These are phyloP conservation scores for Geranium rotundifolium DNA, from an alignment of 345 rosid species.

Conservation along the genomic window DNA sequence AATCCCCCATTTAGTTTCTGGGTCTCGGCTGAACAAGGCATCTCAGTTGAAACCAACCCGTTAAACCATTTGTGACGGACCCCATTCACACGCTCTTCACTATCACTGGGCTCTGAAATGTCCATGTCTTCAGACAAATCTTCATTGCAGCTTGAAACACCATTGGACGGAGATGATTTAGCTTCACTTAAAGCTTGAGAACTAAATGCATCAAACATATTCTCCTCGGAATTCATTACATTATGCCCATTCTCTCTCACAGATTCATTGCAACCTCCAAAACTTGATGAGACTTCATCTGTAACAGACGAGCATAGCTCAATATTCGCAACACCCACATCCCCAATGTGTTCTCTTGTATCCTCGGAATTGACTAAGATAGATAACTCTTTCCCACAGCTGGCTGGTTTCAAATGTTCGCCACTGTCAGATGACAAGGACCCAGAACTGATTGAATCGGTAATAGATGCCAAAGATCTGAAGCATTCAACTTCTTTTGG, in stretches of 20 bases:
- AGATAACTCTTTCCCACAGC: not conserved
- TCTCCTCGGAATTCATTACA: not conserved
- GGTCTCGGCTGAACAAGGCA: not conserved
- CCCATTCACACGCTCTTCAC: not conserved
- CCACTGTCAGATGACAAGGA: not conserved
- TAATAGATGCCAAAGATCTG: not conserved
- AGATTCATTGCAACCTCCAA: not conserved
- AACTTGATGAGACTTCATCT: too few relatives aligned
- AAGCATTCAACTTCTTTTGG: not conserved
- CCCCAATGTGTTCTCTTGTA: not conserved
- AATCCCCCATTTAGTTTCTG: too few relatives aligned
- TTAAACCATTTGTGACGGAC: not conserved
- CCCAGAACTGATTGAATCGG: not conserved
- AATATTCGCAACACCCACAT: not conserved
- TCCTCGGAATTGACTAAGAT: not conserved
- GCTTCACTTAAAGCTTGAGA: too few relatives aligned
- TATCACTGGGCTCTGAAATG: not conserved
- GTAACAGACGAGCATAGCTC: too few relatives aligned
- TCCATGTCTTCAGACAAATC: not conserved
- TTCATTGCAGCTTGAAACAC: too few relatives aligned
- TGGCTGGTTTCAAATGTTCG: not conserved
- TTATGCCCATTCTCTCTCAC: not conserved
- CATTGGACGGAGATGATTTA: too few relatives aligned
- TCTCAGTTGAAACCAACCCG: not conserved
- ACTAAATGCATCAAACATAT: too few relatives aligned